phyloP scores from a whole-genome alignment of 768 basidiomycete species.

The Russula vinacea region DNA sequence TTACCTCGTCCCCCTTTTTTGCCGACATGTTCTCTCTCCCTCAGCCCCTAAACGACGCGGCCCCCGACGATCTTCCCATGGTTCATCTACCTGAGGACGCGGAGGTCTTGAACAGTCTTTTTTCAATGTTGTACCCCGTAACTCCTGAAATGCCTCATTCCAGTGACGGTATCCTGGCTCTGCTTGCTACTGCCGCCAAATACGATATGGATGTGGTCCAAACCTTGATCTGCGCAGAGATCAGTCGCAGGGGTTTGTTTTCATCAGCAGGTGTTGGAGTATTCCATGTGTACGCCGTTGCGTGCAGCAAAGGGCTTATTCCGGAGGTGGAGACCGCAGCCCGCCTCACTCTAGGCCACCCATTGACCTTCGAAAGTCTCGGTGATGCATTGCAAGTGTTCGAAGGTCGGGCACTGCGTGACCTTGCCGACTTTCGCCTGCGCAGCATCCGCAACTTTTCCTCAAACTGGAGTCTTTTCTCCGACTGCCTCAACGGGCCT shows the following conservation, averaged over 20 bases:
- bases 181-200: background rate
- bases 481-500: background rate
- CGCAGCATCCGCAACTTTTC: background rate
- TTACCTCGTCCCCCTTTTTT: background rate
- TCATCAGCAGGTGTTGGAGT: fast-evolving
- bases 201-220: background rate
- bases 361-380: too few species aligned
- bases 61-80: background rate
- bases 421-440: background rate
- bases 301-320: background rate
- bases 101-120: background rate
- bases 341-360: too few species aligned
- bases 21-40: background rate
- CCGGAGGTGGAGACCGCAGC: background rate
- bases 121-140: background rate
- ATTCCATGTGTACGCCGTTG: background rate
- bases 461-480: background rate
- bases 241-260: background rate
- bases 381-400: too few species aligned
- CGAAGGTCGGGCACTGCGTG: too few species aligned
- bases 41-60: background rate
- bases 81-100: background rate
- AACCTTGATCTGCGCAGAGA: background rate
- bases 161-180: background rate
- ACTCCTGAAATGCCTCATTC: background rate